Evolutionary conservation across 805 yeast genomes (phyloP), one percentile per base, ranked within the genome.

Genomic region (Myxozyma neotropica): DNA sequence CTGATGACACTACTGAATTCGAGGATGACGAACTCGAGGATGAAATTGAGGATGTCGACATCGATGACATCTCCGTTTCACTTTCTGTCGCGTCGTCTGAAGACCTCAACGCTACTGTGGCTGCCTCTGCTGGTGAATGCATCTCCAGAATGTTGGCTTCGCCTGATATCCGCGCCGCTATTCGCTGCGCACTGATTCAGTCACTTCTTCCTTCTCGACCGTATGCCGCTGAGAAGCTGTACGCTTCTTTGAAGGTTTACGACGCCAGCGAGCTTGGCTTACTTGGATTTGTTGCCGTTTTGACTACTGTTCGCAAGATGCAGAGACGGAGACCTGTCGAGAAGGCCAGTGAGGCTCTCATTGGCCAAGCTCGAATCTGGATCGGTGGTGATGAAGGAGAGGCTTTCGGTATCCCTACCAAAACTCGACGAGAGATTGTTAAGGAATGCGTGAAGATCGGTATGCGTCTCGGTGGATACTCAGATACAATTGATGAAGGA

Each of bases 311-410:
- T 47, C 58, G 63, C 60, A 55, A 57, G 69, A 38, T 55, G 55
- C 58, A 49, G 56, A 55, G 49, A 26, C 44, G 55, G 42, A 54
- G 53, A 44, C 58, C 54, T 31, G 61, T 36, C 47, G 60, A 38
- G 61, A 56, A 53, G 29, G 57, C 60, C 10, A 57, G 52, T 21
- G 67, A 57, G 50, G 47, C 59, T 10, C 55, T 57, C 19, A 53
- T 48, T 17, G 55, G 62, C 17, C 58, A 43, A 4, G 59, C 53
- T 21, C 69, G 76, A 19, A 59, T 72, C 29, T 73, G 76, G 75
- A 65, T 73, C 36, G 76, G 76, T 33, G 67, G 73, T 26, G 73
- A 70, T 24, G 64, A 64, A 29, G 74, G 72, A 19, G 74, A 69
- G 24, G 53, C 52, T 2, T 67, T 59, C 27, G 73, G 72, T 7